Evolutionary conservation across 768 basidiomycete species (phyloP).

Genomic region (Leccinum broughii): DNA sequence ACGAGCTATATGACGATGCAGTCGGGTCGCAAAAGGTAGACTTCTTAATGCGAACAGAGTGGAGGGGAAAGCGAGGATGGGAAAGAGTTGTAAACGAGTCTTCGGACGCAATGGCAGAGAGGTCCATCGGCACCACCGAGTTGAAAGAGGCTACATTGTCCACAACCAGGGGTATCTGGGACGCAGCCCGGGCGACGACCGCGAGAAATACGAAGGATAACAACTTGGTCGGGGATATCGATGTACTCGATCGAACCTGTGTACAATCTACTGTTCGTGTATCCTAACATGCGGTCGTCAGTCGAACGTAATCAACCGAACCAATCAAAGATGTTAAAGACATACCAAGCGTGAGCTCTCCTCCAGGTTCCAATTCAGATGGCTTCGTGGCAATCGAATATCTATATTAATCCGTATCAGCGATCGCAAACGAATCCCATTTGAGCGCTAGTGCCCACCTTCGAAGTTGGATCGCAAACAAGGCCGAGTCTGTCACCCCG

Average conservation of each 20-base stretch:
- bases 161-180: slow-evolving; percentile 9
- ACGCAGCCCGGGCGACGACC: slow-evolving; percentile 2
- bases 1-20: slow-evolving; percentile 33
- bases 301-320: not conserved
- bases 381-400: slow-evolving; percentile 44
- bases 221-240: slow-evolving; percentile 30
- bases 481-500: slow-evolving; percentile 35
- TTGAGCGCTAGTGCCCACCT: slow-evolving; percentile 27
- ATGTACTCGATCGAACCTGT: slow-evolving; percentile 34
- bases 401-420: slow-evolving; percentile 26
- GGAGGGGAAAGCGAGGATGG: slow-evolving; percentile 52
- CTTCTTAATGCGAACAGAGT: slow-evolving; percentile 61
- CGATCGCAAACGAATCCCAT: too few species aligned
- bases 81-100: slow-evolving; percentile 40
- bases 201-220: slow-evolving; percentile 7
- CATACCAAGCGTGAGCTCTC: slow-evolving; percentile 68
- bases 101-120: slow-evolving; percentile 29
- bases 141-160: not conserved
- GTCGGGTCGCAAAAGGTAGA: slow-evolving; percentile 63
- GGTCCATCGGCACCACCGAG: slow-evolving; percentile 11
- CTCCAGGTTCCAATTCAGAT: slow-evolving; percentile 59
- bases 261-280: slow-evolving; percentile 34
- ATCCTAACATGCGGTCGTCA: slow-evolving; percentile 31
- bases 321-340: not conserved
- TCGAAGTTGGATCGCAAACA: slow-evolving; percentile 48